phyloP scores from a whole-genome alignment of 306 rosid species.

The Dalbergia cochinchinensis region DNA sequence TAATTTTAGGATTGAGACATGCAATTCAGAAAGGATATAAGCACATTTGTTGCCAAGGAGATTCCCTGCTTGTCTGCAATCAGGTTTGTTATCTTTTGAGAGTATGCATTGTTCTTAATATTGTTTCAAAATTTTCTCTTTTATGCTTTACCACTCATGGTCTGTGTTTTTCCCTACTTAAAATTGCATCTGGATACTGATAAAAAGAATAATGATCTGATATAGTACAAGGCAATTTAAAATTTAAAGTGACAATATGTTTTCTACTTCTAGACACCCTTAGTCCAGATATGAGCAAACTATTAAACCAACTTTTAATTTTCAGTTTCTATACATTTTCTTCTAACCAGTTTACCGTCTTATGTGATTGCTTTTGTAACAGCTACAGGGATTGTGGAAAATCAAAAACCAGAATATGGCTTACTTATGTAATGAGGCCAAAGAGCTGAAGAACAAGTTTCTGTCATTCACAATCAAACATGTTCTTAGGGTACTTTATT shows the following conservation, averaged over 20 bases:
- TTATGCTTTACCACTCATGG: background rate
- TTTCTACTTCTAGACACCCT: constrained; percentile 6
- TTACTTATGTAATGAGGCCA: constrained; percentile 67
- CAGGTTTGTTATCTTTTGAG: constrained; percentile 69
- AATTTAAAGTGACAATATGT: background rate
- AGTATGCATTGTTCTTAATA: background rate
- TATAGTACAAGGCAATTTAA: background rate
- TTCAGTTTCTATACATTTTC: background rate
- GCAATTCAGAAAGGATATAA: constrained; percentile 73
- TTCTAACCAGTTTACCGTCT: constrained; percentile 24
- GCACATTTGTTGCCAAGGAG: constrained; percentile 69
- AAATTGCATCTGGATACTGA: background rate
- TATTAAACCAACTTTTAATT: background rate
- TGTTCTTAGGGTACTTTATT: constrained; percentile 67
- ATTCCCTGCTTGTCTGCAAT: constrained; percentile 84
- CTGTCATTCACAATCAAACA: constrained; percentile 74
- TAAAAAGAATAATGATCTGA: background rate
- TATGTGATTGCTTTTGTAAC: constrained; percentile 38
- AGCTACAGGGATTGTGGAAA: constrained; percentile 84
- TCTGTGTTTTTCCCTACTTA: background rate
- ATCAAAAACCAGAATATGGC: constrained; percentile 72
- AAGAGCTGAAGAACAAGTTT: constrained; percentile 64
- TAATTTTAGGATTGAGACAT: constrained; percentile 74
- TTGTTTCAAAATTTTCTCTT: background rate
- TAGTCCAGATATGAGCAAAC: background rate